Conservation (phyloP, 495 filamentous ascomycete species). For the Evernia prunastri region DNA sequence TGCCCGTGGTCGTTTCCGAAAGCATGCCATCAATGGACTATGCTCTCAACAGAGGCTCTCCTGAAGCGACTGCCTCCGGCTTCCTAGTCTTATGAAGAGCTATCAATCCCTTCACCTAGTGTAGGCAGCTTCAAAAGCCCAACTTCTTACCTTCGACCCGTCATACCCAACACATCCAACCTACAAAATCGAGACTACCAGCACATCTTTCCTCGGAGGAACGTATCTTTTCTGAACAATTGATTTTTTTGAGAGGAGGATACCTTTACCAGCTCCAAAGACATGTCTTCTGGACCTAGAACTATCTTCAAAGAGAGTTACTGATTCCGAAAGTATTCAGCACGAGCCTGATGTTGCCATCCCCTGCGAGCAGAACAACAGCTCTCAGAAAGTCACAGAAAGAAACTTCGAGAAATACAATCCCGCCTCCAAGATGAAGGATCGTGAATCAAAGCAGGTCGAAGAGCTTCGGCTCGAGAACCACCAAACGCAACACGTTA, state of each 20-base stretch:
- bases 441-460: background rate
- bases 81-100: background rate
- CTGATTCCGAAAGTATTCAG: too few relatives aligned
- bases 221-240: background rate
- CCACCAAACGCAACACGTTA: background rate
- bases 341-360: slow-evolving; percentile 8
- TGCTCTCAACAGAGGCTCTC: background rate
- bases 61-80: background rate
- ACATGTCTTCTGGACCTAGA: too few relatives aligned
- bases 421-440: background rate
- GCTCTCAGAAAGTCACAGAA: slow-evolving; percentile 3
- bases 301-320: too few relatives aligned
- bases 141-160: background rate
- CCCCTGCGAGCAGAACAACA: background rate
- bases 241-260: too few relatives aligned
- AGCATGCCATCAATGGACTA: background rate
- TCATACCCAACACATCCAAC: background rate
- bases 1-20: background rate
- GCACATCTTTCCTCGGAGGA: background rate
- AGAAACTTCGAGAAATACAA: slow-evolving; percentile 9
- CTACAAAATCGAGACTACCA: slow-evolving; percentile 3
- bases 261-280: too few relatives aligned
- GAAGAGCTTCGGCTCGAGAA: slow-evolving; percentile 5
- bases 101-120: background rate
- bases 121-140: background rate